Evolutionary conservation across 305 asterid genomes (phyloP).

Genomic region (Ruellia speciosa): DNA sequence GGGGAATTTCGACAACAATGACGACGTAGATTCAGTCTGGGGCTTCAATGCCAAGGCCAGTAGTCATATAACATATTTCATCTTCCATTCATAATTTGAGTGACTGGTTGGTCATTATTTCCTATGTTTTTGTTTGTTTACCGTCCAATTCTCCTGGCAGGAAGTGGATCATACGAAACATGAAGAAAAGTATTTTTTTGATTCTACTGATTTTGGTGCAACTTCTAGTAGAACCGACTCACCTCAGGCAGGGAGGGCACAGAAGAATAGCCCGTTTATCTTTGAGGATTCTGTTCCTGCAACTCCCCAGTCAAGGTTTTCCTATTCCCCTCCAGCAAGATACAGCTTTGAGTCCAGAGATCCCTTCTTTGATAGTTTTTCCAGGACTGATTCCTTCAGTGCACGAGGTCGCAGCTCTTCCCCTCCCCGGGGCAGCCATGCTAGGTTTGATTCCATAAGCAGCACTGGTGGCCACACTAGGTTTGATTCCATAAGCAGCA

Average conservation of each 20-base stretch:
- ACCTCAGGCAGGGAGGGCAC: constrained; percentile 43
- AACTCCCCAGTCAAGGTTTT: constrained; percentile 62
- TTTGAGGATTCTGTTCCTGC: constrained; percentile 79
- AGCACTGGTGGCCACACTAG: constrained; percentile 52
- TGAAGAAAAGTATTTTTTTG: constrained; percentile 62
- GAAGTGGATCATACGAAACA: constrained; percentile 53
- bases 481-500: constrained; percentile 26
- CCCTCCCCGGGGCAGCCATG: constrained; percentile 22
- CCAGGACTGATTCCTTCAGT: constrained; percentile 62
- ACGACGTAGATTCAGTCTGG: constrained; percentile 95
- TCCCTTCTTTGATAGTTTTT: constrained; percentile 57
- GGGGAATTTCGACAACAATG: constrained; percentile 86
- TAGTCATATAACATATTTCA: not conserved
- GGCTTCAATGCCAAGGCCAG: constrained; percentile 86
- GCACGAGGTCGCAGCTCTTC: constrained; percentile 32
- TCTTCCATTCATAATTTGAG: too few species aligned
- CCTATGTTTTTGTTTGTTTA: too few species aligned
- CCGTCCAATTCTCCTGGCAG: constrained; percentile 30
- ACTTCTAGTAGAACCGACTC: constrained; percentile 57
- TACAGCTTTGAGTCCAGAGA: constrained; percentile 51
- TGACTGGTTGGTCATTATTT: too few species aligned
- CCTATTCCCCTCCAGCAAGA: constrained; percentile 43
- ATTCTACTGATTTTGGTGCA: constrained; percentile 56
- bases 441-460: constrained; percentile 73
- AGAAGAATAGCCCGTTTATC: constrained; percentile 44